Conservation (phyloP, 371 early-diverging fungal genomes). For the Saksenaea oblongispora region DNA sequence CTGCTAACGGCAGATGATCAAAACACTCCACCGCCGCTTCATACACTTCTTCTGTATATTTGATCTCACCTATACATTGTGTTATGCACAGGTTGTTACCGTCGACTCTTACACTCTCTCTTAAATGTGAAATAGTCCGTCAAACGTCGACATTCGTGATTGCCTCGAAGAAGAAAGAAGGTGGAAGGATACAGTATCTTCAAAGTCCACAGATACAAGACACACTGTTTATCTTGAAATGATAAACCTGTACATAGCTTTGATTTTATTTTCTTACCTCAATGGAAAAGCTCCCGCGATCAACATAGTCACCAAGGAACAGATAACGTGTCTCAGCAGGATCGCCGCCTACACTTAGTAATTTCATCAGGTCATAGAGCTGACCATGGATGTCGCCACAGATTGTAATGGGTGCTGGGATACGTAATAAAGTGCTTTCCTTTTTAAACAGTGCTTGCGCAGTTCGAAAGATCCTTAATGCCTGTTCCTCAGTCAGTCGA, state of each 20-base stretch:
- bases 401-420: slow-evolving; percentile 88
- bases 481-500: slow-evolving; percentile 86
- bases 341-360: slow-evolving; percentile 95
- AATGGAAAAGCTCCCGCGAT: slow-evolving; percentile 90
- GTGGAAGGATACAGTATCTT: slow-evolving; percentile 93
- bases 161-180: slow-evolving; percentile 94
- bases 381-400: slow-evolving; percentile 99
- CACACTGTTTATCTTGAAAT: slow-evolving; percentile 61
- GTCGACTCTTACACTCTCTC: slow-evolving; percentile 81
- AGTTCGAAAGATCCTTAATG: slow-evolving; percentile 64
- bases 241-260: neutral
- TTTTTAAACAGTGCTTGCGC: slow-evolving; percentile 53
- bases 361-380: slow-evolving; percentile 95
- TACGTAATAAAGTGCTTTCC: slow-evolving; percentile 83
- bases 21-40: slow-evolving; percentile 91
- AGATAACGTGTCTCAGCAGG: slow-evolving; percentile 86
- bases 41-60: slow-evolving; percentile 92
- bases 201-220: slow-evolving; percentile 86
- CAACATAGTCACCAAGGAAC: slow-evolving; percentile 98
- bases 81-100: neutral
- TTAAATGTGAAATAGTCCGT: slow-evolving; percentile 99
- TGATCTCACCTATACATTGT: slow-evolving; percentile 70
- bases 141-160: slow-evolving; percentile 98
- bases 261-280: slow-evolving; percentile 51
- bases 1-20: slow-evolving; percentile 93